Conservation (phyloP, 1,284 basidiomycete genomes). For the Pascua guehoae region DNA sequence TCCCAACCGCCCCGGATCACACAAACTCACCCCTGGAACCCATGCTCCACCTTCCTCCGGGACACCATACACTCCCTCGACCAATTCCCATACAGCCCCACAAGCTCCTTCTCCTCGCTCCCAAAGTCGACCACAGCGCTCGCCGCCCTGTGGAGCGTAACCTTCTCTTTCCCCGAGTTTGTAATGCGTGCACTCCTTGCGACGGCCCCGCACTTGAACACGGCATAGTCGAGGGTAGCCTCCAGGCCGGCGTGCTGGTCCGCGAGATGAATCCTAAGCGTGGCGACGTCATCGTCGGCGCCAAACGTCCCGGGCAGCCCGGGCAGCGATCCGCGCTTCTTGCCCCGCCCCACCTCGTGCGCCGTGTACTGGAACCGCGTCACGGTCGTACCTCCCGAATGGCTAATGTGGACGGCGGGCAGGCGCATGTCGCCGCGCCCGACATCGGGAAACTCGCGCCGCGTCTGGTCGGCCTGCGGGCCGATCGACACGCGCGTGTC, state of each 20-base stretch:
- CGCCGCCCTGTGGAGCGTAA: constrained; percentile 20
- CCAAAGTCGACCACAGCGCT: constrained; percentile 22
- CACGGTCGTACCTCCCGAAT: constrained; percentile 17
- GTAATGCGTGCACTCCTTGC: constrained; percentile 12
- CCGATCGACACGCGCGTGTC: too few species aligned
- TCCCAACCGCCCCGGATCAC: too few species aligned
- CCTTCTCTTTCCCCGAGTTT: constrained; percentile 14
- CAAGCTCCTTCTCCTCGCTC: constrained; percentile 21
- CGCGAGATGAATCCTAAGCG: constrained; percentile 20
- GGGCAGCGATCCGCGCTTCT: constrained; percentile 5
- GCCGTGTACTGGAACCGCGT: constrained; percentile 15
- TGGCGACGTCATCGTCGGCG: constrained; percentile 11
- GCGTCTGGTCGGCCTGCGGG: background rate
- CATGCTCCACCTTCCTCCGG: constrained; percentile 18
- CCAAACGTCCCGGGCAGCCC: constrained; percentile 27
- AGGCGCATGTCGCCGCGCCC: constrained; percentile 31
- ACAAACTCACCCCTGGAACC: constrained; percentile 29
- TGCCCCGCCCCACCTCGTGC: constrained; percentile 18
- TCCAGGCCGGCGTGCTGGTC: constrained; percentile 15
- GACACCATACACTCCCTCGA: constrained; percentile 20
- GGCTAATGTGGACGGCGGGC: constrained; percentile 22
- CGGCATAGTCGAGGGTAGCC: constrained; percentile 21
- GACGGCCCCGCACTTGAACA: constrained; percentile 23
- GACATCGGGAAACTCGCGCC: constrained; percentile 26
- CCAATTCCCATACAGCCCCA: constrained; percentile 30